Conservation (phyloP, 75 land plant species). For the Pinus albicaulis region DNA sequence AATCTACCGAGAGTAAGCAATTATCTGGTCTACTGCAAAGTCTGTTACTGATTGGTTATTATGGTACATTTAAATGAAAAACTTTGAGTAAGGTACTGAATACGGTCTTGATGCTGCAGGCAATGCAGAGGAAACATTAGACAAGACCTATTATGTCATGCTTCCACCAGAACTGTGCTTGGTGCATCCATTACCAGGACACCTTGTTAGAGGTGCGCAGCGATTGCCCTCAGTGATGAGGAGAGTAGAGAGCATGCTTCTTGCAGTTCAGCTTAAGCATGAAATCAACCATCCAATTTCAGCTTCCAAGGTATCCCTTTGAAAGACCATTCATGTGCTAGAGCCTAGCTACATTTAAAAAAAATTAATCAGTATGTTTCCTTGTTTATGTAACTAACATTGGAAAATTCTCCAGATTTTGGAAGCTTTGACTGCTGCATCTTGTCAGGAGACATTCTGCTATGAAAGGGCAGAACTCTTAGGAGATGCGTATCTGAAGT, state of each 20-base stretch:
- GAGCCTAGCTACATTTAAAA: not conserved
- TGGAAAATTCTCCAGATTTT: constrained; percentile 56
- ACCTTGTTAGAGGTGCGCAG: constrained; percentile 96
- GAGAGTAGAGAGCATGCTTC: constrained; percentile 98
- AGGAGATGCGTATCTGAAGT: constrained; percentile 98
- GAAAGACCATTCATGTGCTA: not conserved
- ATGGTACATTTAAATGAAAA: not conserved
- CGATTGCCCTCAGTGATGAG: constrained; percentile 97
- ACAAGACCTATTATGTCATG: constrained; percentile 97
- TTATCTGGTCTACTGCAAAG: not conserved
- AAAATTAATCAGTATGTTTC: not conserved
- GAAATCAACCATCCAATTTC: constrained; percentile 78
- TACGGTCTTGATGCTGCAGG: constrained; percentile 42
- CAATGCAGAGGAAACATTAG: constrained; percentile 67
- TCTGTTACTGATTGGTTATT: not conserved
- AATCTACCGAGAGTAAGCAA: constrained; percentile 75
- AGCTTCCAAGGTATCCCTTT: constrained; percentile 66
- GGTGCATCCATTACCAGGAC: constrained; percentile 97
- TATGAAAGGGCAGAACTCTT: constrained; percentile 97
- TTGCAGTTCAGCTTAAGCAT: constrained; percentile 88
- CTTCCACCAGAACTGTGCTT: constrained; percentile 96
- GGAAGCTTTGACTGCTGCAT: constrained; percentile 99
- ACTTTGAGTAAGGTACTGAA: not conserved
- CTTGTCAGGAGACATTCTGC: constrained; percentile 98
- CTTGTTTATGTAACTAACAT: not conserved